phyloP scores from a whole-genome alignment of 805 yeast genomes.

The Teunomyces barrocoloradensis region DNA sequence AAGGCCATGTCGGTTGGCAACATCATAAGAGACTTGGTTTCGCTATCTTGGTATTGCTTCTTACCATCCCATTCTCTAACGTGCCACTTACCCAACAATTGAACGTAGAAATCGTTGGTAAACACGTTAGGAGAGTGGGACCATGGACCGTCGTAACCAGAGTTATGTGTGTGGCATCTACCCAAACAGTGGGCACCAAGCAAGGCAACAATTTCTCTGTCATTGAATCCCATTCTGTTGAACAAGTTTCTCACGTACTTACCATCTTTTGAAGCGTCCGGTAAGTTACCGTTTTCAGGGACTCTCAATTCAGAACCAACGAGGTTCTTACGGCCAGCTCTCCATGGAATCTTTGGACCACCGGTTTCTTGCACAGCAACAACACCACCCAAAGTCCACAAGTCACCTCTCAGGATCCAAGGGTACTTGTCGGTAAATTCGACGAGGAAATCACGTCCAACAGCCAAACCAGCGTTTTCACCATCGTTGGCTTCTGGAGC shows the following conservation, averaged over 20 bases:
- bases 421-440: conserved; percentile 57
- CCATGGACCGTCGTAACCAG: conserved; percentile 45
- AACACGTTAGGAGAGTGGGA: conserved; percentile 39
- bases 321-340: conserved; percentile 47
- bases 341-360: conserved; percentile 63
- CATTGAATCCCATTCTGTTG: conserved; percentile 41
- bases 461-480: conserved; percentile 49
- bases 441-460: conserved; percentile 55
- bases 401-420: conserved; percentile 61
- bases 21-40: conserved; percentile 48
- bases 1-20: conserved; percentile 57
- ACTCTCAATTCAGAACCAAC: conserved; percentile 20
- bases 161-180: conserved; percentile 33
- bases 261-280: conserved; percentile 46
- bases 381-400: conserved; percentile 73
- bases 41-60: conserved; percentile 41
- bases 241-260: conserved; percentile 47
- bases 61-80: conserved; percentile 40
- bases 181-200: conserved; percentile 45
- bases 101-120: conserved; percentile 38
- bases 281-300: conserved; percentile 51
- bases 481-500: conserved; percentile 54
- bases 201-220: conserved; percentile 40
- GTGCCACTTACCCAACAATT: conserved; percentile 54
- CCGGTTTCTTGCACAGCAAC: conserved; percentile 60